Percentiles rank a stretch among this genome's conserved stretches.
These are phyloP conservation scores for Leptographium lundbergii DNA, from an alignment of 2,329 filamentous ascomycete species.

Conservation along the genomic window DNA sequence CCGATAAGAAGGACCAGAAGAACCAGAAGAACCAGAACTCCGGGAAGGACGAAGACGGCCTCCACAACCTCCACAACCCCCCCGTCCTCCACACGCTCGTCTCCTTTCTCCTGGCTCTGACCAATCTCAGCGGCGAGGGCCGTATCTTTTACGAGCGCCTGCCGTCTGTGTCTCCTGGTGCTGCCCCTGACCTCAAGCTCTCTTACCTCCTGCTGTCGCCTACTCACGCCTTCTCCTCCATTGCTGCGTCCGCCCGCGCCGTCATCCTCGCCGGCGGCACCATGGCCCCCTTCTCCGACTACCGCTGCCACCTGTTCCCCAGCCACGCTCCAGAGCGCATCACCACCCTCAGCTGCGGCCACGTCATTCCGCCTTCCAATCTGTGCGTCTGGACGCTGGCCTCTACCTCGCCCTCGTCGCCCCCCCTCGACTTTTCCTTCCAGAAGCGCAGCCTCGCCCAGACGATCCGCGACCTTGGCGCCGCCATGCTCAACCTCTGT, in stretches of 20 bases:
- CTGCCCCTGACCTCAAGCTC: slow-evolving; percentile 41
- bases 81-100: slow-evolving; percentile 43
- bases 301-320: slow-evolving; percentile 74
- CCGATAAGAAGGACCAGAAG: slow-evolving; percentile 15
- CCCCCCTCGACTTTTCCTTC: slow-evolving; percentile 74
- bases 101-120: slow-evolving; percentile 64
- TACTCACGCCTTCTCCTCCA: slow-evolving; percentile 78
- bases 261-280: slow-evolving; percentile 90
- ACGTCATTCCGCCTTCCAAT: slow-evolving; percentile 77
- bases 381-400: slow-evolving; percentile 66
- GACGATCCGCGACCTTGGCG: slow-evolving; percentile 64
- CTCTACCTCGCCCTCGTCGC: slow-evolving; percentile 13
- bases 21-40: slow-evolving; percentile 13
- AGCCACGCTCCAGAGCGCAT: slow-evolving; percentile 52
- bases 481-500: slow-evolving; percentile 59
- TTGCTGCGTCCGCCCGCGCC: slow-evolving; percentile 72
- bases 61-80: slow-evolving; percentile 30
- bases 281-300: slow-evolving; percentile 95
- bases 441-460: slow-evolving; percentile 55
- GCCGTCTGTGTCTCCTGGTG: slow-evolving; percentile 11
- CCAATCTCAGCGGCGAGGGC: slow-evolving; percentile 67
- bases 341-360: slow-evolving; percentile 78
- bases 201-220: slow-evolving; percentile 86
- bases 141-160: slow-evolving; percentile 49
- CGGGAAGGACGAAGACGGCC: slow-evolving; percentile 18